Base-by-base conservation (phyloP, 495 filamentous ascomycete genomes). In the Aspergillus sparsus region DNA sequence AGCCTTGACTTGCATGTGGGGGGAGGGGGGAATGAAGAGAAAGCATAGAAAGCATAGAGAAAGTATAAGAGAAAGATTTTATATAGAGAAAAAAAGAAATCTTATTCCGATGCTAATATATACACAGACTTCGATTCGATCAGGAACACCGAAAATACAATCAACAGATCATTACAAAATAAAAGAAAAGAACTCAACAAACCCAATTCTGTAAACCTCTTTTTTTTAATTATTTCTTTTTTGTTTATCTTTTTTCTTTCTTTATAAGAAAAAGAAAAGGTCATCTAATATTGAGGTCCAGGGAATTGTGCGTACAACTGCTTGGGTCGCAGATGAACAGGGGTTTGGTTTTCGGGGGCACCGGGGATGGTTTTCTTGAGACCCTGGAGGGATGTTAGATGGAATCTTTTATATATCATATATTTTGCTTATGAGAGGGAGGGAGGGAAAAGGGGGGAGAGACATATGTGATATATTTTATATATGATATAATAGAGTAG, bases 281-380 rank as follows among this genome's bases (percentile, higher is more conserved):
- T 39, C n/a, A 27, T 7, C 68, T 75, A 77, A 55, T 67, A 80
- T 68, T 80, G 77, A 49, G 66, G 67, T 37, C 77, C 76, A n/a
- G 75, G 70, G 66, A 68, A 77, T 55, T 71, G 65, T 47, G 90
- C 83, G 72, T 87, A 95, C 68, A 89, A 87, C 77, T 93, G 89
- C 75, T 81, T 83, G 62, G 83, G 83, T 57, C 91, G 83, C 64
- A 93, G 81, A 73, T 98, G 94, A 60, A 97, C 89, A 27, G 91
- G 94, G 18, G 80, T 84, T 66, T 88, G 82, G 71, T 85, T 82
- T 68, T 87, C 83, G 57, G 92, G 92, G 53, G 90, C 77, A 44
- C 88, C 92, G 54, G 94, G 94, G 68, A 98, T 90, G 61, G 81
- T 84, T 79, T 97, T 97, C 76, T 93, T 89, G 62, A 97, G 77